Percentiles rank a stretch among this genome's conserved stretches.
These are phyloP conservation scores for Epipyxis sp. DNA, from an alignment of 108 stramenopile species.

Conservation along the genomic window DNA sequence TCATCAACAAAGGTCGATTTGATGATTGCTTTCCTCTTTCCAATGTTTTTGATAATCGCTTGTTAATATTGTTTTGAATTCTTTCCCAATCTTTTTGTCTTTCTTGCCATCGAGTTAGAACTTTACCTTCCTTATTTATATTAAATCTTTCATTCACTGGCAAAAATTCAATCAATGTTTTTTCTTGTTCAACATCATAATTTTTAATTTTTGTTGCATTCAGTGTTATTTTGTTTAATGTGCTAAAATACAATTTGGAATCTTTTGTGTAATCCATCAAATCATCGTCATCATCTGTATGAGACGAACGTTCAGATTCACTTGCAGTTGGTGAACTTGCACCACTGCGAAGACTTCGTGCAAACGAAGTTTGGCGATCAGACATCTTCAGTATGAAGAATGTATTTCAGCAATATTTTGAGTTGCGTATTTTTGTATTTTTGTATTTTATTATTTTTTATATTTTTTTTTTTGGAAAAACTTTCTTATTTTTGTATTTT, in stretches of 20 bases:
- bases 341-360: too few species aligned
- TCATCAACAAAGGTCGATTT: slow-evolving; percentile 20
- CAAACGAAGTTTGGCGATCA: too few species aligned
- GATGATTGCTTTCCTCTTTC: background rate
- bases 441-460: too few species aligned
- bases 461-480: too few species aligned
- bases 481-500: too few species aligned
- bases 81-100: slow-evolving; percentile 17
- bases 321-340: too few species aligned
- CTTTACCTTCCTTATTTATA: slow-evolving; percentile 15
- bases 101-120: slow-evolving; percentile 30
- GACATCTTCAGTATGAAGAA: too few species aligned
- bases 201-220: background rate
- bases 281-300: background rate
- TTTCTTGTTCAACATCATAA: slow-evolving; percentile 14
- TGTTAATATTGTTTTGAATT: background rate
- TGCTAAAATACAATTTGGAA: background rate
- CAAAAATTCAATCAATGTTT: background rate
- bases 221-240: background rate
- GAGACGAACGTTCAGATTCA: too few species aligned
- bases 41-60: background rate
- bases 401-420: too few species aligned
- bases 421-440: too few species aligned
- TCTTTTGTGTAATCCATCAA: background rate
- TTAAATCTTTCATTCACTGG: background rate